Base-by-base conservation (phyloP, 1,284 basidiomycete species). In the Mycena citricolor region DNA sequence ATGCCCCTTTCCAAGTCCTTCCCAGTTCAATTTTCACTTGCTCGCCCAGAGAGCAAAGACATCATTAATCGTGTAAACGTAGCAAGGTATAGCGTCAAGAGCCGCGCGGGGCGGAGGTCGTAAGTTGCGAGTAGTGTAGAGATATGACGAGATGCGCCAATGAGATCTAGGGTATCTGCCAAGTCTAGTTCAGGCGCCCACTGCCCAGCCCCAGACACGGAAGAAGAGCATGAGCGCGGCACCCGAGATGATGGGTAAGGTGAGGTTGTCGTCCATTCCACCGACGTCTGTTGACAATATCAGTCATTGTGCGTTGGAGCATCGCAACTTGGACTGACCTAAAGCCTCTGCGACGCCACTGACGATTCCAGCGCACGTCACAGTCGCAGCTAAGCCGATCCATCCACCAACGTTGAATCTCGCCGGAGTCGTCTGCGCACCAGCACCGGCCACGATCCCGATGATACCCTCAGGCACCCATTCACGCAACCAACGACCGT, bases 231-330 rank as follows among this genome's bases (percentile, higher is more conserved):
- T 86, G 39, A 95, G 74, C 57, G 89, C 83, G 1, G 82, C 83
- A 1, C 93, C 94, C 14, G 90, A 86, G 33, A 97, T 79, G 56
- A 98, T 86, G 2, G 95, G 95, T 21, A 99, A 70, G 5, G 91
- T 94, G 29, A 98, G 67, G 65, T 99, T 98, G 63, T 99, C 95
- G 61, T 98, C 95, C 25, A 93, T 60, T 0, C 79, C 81, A 21
- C 90, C 92, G 10, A 98, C 71, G 64, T 97, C 94, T 93, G 38
- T 5, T n/a, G 8, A 24, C 8, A 21, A 14, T 21, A 14, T 29
- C 16, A 41, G 39, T 22, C 23, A 11, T 12, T 22, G 33, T 17
- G 14, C 11, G 33, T 21, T 17, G 19, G 33, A 17, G 14, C 62
- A 70, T 29, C 17, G 19, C 32, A 32, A 32, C 29, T 14, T n/a